Evolutionary conservation across 140 eudicot genomes (phyloP).

Genomic region (Erigeron philadelphicus): DNA sequence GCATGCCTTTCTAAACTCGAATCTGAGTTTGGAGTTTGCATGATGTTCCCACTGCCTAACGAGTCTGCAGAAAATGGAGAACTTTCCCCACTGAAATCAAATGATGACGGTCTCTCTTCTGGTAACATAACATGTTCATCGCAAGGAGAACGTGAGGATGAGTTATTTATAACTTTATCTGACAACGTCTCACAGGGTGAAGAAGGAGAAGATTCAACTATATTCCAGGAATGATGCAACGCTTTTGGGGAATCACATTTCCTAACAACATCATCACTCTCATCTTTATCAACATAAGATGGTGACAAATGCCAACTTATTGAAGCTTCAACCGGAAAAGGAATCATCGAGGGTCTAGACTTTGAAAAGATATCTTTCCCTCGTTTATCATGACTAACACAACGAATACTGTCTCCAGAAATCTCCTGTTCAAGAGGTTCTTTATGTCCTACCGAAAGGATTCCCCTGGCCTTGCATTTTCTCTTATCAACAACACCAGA

Average conservation of each 20-base stretch:
- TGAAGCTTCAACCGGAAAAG: slow-evolving; percentile 79
- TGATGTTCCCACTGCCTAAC: slow-evolving; percentile 57
- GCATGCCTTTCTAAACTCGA: slow-evolving; percentile 42
- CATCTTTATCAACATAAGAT: slow-evolving; percentile 34
- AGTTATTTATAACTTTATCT: slow-evolving; percentile 19
- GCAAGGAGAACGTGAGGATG: slow-evolving; percentile 21
- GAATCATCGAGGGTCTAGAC: slow-evolving; percentile 44
- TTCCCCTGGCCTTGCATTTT: slow-evolving; percentile 76
- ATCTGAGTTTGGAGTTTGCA: slow-evolving; percentile 73
- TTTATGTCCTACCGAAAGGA: slow-evolving; percentile 51
- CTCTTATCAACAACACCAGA: slow-evolving; percentile 68
- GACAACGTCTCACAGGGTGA: slow-evolving; percentile 17
- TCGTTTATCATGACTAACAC: slow-evolving; percentile 21
- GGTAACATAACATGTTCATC: slow-evolving; percentile 21
- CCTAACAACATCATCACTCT: slow-evolving; percentile 18
- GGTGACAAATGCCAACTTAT: slow-evolving; percentile 74
- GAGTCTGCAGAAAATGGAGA: slow-evolving; percentile 46
- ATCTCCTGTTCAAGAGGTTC: slow-evolving; percentile 23
- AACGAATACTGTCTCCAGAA: slow-evolving; percentile 17
- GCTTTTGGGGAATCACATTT: slow-evolving; percentile 14
- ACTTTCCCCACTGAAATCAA: slow-evolving; percentile 32
- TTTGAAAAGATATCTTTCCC: slow-evolving; percentile 20
- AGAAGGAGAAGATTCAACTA: slow-evolving; percentile 16
- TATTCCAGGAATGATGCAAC: slow-evolving; percentile 9
- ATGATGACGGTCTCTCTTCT: slow-evolving; percentile 25